phyloP scores from a whole-genome alignment of 441 rosid genomes.

The Cnidoscolus chayamansa region DNA sequence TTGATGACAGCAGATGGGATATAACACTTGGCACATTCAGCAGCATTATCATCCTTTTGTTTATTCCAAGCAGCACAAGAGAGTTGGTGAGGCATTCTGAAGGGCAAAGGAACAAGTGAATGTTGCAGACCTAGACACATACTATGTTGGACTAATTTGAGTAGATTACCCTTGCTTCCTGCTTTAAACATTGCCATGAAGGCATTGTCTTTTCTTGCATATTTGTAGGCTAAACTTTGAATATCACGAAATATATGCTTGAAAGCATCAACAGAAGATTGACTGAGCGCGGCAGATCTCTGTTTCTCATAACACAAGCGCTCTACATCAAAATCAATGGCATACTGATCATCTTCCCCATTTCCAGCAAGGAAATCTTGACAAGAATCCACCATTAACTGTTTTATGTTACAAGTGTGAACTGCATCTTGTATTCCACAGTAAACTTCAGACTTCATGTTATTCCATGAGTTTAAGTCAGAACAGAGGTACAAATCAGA shows the following conservation, averaged over 20 bases:
- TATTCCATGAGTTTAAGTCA: constrained; percentile 45
- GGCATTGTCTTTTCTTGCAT: constrained; percentile 62
- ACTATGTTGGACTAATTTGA: constrained; percentile 84
- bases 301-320: constrained; percentile 63
- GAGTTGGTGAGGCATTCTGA: constrained; percentile 70
- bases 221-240: constrained; percentile 62
- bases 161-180: constrained; percentile 91
- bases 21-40: constrained; percentile 47
- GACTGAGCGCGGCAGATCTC: constrained; percentile 70
- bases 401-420: constrained; percentile 55
- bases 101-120: constrained; percentile 75
- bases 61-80: constrained; percentile 71
- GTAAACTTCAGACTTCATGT: constrained; percentile 67
- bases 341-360: constrained; percentile 38
- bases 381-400: constrained; percentile 66
- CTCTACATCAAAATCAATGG: constrained; percentile 39
- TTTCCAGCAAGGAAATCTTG: constrained; percentile 53
- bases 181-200: constrained; percentile 79
- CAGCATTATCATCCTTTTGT: constrained; percentile 36
- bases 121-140: constrained; percentile 90
- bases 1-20: constrained; percentile 76
- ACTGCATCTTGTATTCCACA: constrained; percentile 71
- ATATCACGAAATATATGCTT: constrained; percentile 74
- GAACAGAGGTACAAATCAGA: constrained; percentile 65
- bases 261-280: constrained; percentile 74